Evolutionary conservation across 768 basidiomycete genomes (phyloP).

Genomic region (Boletus sp.): DNA sequence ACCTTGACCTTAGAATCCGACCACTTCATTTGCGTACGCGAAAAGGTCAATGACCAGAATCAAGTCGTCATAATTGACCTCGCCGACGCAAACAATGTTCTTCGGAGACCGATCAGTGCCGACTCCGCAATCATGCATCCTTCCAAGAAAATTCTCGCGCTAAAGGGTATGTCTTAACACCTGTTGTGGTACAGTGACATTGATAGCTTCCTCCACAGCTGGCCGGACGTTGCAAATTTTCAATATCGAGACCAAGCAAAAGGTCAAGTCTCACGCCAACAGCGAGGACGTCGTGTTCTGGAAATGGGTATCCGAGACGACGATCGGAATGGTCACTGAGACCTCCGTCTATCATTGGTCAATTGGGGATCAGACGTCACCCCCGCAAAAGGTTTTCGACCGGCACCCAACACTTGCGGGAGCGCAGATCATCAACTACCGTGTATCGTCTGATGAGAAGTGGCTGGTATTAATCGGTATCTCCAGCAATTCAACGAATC

Average conservation of each 20-base stretch:
- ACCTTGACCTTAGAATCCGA: slow-evolving; percentile 96
- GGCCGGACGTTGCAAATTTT: slow-evolving; percentile 94
- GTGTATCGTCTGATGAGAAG: slow-evolving; percentile 87
- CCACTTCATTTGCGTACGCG: slow-evolving; percentile 96
- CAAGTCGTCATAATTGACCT: slow-evolving; percentile 99
- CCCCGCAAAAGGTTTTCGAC: slow-evolving; percentile 93
- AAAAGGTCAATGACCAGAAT: slow-evolving; percentile 92
- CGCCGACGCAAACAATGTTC: slow-evolving; percentile 94
- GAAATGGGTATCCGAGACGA: slow-evolving; percentile 95
- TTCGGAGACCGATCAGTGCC: slow-evolving; percentile 94
- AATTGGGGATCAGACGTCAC: slow-evolving; percentile 66
- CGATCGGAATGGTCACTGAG: slow-evolving; percentile 95
- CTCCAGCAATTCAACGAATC: slow-evolving; percentile 87
- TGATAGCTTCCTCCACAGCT: slow-evolving; percentile 47
- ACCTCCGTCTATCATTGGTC: slow-evolving; percentile 92
- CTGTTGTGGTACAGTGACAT: not conserved
- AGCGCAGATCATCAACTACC: slow-evolving; percentile 98
- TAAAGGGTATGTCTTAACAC: slow-evolving; percentile 61
- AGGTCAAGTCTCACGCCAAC: slow-evolving; percentile 94
- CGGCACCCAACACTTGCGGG: slow-evolving; percentile 92
- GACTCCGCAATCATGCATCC: slow-evolving; percentile 99
- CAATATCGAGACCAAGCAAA: slow-evolving; percentile 96
- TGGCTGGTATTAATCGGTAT: slow-evolving; percentile 98
- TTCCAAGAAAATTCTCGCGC: slow-evolving; percentile 91
- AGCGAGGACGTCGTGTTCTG: slow-evolving; percentile 96